Percentiles rank a stretch among this genome's conserved stretches.
Evolutionary conservation across 371 early-diverging fungal species (phyloP).

Genomic region (Rhizopus delemar): DNA sequence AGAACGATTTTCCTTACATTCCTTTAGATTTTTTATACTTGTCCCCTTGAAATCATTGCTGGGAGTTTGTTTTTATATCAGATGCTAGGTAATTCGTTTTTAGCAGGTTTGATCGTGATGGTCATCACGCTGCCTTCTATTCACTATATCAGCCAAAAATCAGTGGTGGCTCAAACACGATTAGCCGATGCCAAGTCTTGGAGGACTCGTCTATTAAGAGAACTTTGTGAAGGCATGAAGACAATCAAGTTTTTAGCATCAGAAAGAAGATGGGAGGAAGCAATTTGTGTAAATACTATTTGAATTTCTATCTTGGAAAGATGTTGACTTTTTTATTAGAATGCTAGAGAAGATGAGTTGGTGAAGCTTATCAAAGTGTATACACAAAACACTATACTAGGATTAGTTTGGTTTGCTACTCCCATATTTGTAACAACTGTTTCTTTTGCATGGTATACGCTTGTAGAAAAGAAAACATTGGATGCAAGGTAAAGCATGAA

Average conservation of each 20-base stretch:
- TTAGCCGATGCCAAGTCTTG: slow-evolving; percentile 62
- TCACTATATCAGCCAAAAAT: slow-evolving; percentile 51
- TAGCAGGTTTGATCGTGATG: slow-evolving; percentile 68
- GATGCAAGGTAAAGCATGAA: slow-evolving; percentile 53
- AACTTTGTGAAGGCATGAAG: slow-evolving; percentile 70
- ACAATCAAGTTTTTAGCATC: slow-evolving; percentile 78
- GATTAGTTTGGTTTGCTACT: slow-evolving; percentile 66
- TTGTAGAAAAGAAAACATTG: slow-evolving; percentile 58
- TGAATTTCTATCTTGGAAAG: neutral
- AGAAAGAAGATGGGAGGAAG: slow-evolving; percentile 69
- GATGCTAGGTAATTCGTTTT: slow-evolving; percentile 66
- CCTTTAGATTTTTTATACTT: slow-evolving; percentile 60
- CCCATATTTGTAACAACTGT: slow-evolving; percentile 69
- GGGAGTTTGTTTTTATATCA: slow-evolving; percentile 66
- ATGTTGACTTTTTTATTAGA: slow-evolving; percentile 19
- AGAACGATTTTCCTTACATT: slow-evolving; percentile 26
- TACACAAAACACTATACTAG: slow-evolving; percentile 57
- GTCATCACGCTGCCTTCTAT: slow-evolving; percentile 65
- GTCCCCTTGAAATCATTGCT: slow-evolving; percentile 62
- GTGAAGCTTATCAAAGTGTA: slow-evolving; percentile 56
- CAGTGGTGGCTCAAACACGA: slow-evolving; percentile 52
- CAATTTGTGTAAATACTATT: slow-evolving; percentile 40
- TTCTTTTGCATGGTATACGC: slow-evolving; percentile 69
- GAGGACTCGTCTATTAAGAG: slow-evolving; percentile 62
- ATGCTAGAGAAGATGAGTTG: slow-evolving; percentile 60